These are phyloP conservation scores for Penicillium lagena DNA, from an alignment of 495 filamentous ascomycete genomes.

Conservation along the genomic window DNA sequence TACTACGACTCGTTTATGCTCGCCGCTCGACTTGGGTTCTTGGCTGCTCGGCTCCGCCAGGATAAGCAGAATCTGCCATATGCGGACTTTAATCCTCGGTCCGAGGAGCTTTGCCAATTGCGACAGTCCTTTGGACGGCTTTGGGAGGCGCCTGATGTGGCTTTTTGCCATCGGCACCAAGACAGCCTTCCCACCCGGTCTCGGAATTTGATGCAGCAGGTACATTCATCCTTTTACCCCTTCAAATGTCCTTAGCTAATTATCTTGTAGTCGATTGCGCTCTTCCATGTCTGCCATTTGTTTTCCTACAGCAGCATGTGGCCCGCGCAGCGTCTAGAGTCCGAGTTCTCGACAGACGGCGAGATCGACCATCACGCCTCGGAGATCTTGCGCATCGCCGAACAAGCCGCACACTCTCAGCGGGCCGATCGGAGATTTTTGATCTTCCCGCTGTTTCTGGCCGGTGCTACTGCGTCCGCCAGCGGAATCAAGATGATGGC, in stretches of 20 bases:
- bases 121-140: slow-evolving; percentile 32
- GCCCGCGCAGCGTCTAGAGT: slow-evolving; percentile 35
- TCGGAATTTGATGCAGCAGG: slow-evolving; percentile 41
- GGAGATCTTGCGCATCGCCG: slow-evolving; percentile 40
- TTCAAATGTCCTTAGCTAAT: background rate
- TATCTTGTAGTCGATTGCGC: slow-evolving; percentile 28
- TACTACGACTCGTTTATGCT: slow-evolving; percentile 38
- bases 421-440: slow-evolving; percentile 39
- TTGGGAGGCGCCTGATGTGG: slow-evolving; percentile 35
- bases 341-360: slow-evolving; percentile 22
- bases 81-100: slow-evolving; percentile 9
- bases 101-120: slow-evolving; percentile 21
- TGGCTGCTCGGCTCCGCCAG: slow-evolving; percentile 31
- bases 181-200: slow-evolving; percentile 32
- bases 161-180: slow-evolving; percentile 29
- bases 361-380: slow-evolving; percentile 36
- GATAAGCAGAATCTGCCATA: slow-evolving; percentile 12
- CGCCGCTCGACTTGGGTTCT: slow-evolving; percentile 33
- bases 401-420: slow-evolving; percentile 17
- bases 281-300: slow-evolving; percentile 45
- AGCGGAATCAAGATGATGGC: slow-evolving; percentile 41
- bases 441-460: slow-evolving; percentile 53
- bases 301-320: slow-evolving; percentile 48
- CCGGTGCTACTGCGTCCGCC: slow-evolving; percentile 38
- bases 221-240: slow-evolving; percentile 14